phyloP scores from a whole-genome alignment of 208 protist genomes.

The Trypanosoma brucei region DNA sequence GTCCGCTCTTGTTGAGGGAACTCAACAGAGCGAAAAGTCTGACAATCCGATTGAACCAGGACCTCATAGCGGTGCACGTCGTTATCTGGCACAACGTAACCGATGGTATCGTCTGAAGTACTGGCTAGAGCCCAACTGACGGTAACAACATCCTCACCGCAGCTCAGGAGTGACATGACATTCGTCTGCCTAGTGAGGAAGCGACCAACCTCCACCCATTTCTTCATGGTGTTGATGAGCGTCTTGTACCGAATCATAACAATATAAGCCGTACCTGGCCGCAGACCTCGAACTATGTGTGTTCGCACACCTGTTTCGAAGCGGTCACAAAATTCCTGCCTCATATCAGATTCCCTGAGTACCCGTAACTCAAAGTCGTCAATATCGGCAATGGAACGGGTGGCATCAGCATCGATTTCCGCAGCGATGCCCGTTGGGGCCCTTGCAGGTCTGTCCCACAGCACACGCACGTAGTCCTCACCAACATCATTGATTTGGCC shows the following conservation, averaged over 20 bases:
- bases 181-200: constrained; percentile 75
- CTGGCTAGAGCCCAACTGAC: constrained; percentile 50
- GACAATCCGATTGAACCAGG: constrained; percentile 35
- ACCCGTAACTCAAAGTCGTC: constrained; percentile 65
- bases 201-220: constrained; percentile 72
- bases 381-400: constrained; percentile 44
- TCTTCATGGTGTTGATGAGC: constrained; percentile 66
- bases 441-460: constrained; percentile 63
- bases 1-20: constrained; percentile 23
- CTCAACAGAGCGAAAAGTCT: constrained; percentile 20
- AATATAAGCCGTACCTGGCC: constrained; percentile 72
- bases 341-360: constrained; percentile 71
- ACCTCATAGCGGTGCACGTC: constrained; percentile 48
- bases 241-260: constrained; percentile 81
- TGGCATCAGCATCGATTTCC: constrained; percentile 49
- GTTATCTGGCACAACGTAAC: constrained; percentile 40
- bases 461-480: constrained; percentile 78
- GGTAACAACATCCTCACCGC: constrained; percentile 81
- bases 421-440: constrained; percentile 27
- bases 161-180: constrained; percentile 38
- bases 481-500: constrained; percentile 63
- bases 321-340: constrained; percentile 40
- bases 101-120: constrained; percentile 27
- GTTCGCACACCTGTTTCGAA: constrained; percentile 54
- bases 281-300: constrained; percentile 61